Conservation (phyloP, 2,329 filamentous ascomycete genomes). For the Botrytis deweyae region DNA sequence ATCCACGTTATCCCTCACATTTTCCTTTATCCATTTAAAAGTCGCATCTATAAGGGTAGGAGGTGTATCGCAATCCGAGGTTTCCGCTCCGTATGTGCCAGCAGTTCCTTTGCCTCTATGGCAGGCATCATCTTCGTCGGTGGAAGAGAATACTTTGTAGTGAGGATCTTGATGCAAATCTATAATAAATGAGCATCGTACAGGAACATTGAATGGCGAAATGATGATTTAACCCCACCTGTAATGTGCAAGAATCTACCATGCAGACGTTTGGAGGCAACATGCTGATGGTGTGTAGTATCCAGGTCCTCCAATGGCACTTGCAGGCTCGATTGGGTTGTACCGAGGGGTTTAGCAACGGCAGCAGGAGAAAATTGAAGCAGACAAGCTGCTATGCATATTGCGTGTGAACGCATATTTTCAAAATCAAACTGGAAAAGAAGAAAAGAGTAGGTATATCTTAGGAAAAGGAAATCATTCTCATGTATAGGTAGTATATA, state of each 20-base stretch:
- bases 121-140: slow-evolving; percentile 67
- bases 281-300: slow-evolving; percentile 27
- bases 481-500: neutral
- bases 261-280: slow-evolving; percentile 48
- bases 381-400: slow-evolving; percentile 32
- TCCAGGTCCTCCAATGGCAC: slow-evolving; percentile 35
- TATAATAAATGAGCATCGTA: slow-evolving; percentile 43
- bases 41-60: slow-evolving; percentile 80
- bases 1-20: slow-evolving; percentile 76
- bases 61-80: slow-evolving; percentile 85
- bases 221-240: slow-evolving; percentile 52
- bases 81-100: slow-evolving; percentile 81
- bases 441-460: neutral
- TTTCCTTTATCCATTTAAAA: slow-evolving; percentile 79
- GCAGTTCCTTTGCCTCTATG: slow-evolving; percentile 76
- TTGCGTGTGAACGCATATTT: slow-evolving; percentile 30
- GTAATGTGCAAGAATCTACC: slow-evolving; percentile 87
- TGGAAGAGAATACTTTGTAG: slow-evolving; percentile 77
- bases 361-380: slow-evolving; percentile 26
- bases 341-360: slow-evolving; percentile 30
- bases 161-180: slow-evolving; percentile 90
- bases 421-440: slow-evolving; percentile 25
- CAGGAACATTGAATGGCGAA: slow-evolving; percentile 5
- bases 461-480: slow-evolving; percentile 18
- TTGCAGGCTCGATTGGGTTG: slow-evolving; percentile 29